Percentiles rank a stretch among this genome's conserved stretches.
phyloP scores from a whole-genome alignment of 1,139 yeast genomes.

The Saccharomyces pastorianus region DNA sequence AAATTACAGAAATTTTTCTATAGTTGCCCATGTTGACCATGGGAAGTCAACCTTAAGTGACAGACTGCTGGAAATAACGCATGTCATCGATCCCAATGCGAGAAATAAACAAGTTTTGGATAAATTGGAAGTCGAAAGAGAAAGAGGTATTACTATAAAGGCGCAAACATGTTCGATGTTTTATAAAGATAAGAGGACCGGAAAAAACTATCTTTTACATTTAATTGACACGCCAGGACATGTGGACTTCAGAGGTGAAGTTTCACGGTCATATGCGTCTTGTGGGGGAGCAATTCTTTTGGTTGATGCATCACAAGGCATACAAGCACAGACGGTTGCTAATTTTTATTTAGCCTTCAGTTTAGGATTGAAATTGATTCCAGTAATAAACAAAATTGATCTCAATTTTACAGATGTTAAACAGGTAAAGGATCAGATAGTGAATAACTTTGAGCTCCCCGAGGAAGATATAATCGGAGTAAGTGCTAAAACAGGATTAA shows the following conservation, averaged over 20 bases:
- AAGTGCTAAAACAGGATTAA: slow-evolving; percentile 85
- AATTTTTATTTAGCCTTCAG: slow-evolving; percentile 86
- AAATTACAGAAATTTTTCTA: slow-evolving; percentile 81
- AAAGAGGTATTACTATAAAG: slow-evolving; percentile 91
- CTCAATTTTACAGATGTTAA: slow-evolving; percentile 75
- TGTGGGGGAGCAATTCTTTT: slow-evolving; percentile 89
- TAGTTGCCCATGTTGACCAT: slow-evolving; percentile 96
- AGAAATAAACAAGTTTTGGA: slow-evolving; percentile 77
- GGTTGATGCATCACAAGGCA: slow-evolving; percentile 94
- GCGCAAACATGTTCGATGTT: slow-evolving; percentile 96
- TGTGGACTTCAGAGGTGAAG: slow-evolving; percentile 93
- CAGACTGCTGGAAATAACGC: slow-evolving; percentile 75
- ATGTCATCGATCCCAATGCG: slow-evolving; percentile 71
- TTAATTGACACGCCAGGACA: slow-evolving; percentile 97
- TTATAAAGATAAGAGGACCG: slow-evolving; percentile 48
- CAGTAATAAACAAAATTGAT: slow-evolving; percentile 89
- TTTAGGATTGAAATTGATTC: slow-evolving; percentile 71
- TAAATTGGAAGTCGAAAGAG: slow-evolving; percentile 88
- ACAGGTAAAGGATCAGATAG: slow-evolving; percentile 74
- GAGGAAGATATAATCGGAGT: slow-evolving; percentile 72
- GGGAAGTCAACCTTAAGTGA: slow-evolving; percentile 93
- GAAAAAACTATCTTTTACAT: slow-evolving; percentile 72
- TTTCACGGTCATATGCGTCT: slow-evolving; percentile 85
- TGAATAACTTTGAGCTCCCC: slow-evolving; percentile 71
- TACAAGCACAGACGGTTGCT: slow-evolving; percentile 96